These are phyloP conservation scores for Sextonia rubra DNA, from an alignment of 164 flowering plant species.

Conservation along the genomic window DNA sequence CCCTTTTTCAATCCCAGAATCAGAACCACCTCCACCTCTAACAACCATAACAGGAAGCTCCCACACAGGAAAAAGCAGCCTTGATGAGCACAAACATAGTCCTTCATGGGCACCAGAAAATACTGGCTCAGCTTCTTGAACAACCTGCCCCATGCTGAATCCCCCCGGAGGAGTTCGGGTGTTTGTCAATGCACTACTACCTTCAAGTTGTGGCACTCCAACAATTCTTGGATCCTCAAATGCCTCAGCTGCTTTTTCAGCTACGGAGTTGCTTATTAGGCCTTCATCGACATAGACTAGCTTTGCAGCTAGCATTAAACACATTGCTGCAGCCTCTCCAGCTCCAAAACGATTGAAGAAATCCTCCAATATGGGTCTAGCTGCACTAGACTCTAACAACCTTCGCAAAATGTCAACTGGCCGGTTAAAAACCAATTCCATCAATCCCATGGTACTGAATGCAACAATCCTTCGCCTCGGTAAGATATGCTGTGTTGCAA, in stretches of 20 bases:
- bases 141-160: constrained; percentile 99
- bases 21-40: constrained; percentile 48
- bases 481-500: constrained; percentile 80
- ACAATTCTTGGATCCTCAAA: constrained; percentile 95
- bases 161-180: constrained; percentile 83
- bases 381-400: constrained; percentile 70
- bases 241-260: constrained; percentile 95
- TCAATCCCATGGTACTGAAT: constrained; percentile 95
- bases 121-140: constrained; percentile 93
- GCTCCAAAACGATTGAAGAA: constrained; percentile 94
- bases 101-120: constrained; percentile 99
- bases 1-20: constrained; percentile 40
- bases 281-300: constrained; percentile 55
- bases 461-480: constrained; percentile 79
- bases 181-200: constrained; percentile 53
- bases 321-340: constrained; percentile 97
- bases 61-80: constrained; percentile 92
- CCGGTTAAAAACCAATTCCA: constrained; percentile 85
- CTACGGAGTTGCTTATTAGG: constrained; percentile 59
- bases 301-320: constrained; percentile 82
- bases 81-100: constrained; percentile 84
- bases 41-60: constrained; percentile 78
- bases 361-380: constrained; percentile 79
- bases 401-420: constrained; percentile 87
- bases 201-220: constrained; percentile 95